These are phyloP conservation scores for Lepidium africanum DNA, from an alignment of 345 rosid species.

Conservation along the genomic window DNA sequence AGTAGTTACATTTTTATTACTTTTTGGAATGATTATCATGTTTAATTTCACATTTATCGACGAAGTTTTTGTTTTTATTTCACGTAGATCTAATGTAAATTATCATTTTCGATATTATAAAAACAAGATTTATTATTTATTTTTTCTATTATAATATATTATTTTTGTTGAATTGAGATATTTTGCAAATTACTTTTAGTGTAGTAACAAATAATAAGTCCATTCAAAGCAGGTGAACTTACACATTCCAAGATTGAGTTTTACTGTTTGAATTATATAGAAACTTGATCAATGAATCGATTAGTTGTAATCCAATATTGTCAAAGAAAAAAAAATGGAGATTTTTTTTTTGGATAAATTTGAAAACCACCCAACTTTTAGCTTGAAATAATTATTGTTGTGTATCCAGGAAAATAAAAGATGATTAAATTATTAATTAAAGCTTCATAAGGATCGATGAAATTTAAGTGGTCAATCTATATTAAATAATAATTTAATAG, in stretches of 20 bases:
- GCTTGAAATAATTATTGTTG: background rate
- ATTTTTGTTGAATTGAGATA: background rate
- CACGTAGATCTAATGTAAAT: background rate
- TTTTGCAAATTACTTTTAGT: too few species aligned
- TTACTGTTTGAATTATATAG: too few species aligned
- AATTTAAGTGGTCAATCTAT: background rate
- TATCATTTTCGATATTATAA: background rate
- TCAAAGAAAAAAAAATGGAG: too few species aligned
- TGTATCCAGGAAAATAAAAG: background rate
- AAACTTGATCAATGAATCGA: too few species aligned
- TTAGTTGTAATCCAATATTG: too few species aligned
- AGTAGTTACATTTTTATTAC: background rate
- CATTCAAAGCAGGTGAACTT: too few species aligned
- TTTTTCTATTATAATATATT: background rate
- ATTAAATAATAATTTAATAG: background rate
- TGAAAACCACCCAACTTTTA: constrained; percentile 8
- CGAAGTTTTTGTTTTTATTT: too few species aligned
- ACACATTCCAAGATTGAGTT: too few species aligned
- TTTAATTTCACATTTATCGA: too few species aligned
- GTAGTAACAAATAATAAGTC: too few species aligned
- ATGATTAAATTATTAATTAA: background rate
- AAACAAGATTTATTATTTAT: background rate
- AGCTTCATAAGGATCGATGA: background rate
- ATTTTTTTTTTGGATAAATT: background rate
- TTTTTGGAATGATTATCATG: background rate